phyloP scores from a whole-genome alignment of 257 asterid species.

The Solanum dulcamara region DNA sequence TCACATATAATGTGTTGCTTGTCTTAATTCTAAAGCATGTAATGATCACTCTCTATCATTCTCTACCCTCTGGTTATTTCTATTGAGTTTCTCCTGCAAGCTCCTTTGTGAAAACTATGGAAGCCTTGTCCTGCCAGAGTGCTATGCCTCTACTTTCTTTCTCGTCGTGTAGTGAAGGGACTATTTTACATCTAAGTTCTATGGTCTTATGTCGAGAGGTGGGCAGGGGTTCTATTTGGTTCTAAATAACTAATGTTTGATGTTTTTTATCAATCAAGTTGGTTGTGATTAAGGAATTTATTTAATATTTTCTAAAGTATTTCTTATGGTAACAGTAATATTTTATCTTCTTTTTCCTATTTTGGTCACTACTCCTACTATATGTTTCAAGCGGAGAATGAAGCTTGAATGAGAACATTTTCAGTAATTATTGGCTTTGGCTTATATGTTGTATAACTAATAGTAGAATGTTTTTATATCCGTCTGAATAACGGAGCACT shows the following conservation, averaged over 20 bases:
- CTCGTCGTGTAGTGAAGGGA: background rate
- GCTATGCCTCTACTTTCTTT: background rate
- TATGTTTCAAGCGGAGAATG: background rate
- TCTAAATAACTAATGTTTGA: background rate
- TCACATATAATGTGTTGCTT: background rate
- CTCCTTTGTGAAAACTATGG: background rate
- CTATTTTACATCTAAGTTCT: background rate
- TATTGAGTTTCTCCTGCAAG: background rate
- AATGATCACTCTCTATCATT: background rate
- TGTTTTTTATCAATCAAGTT: background rate
- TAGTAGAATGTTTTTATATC: background rate
- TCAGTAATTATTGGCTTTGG: background rate
- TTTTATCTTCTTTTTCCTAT: background rate
- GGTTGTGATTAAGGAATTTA: background rate
- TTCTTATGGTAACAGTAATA: background rate
- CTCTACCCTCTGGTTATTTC: background rate
- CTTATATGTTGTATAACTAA: background rate
- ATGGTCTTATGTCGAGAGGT: background rate
- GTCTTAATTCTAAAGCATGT: background rate
- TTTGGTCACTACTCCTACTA: background rate
- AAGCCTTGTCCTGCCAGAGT: background rate
- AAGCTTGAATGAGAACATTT: background rate
- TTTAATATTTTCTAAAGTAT: background rate
- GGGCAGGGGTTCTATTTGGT: background rate
- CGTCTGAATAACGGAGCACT: background rate